Base-by-base conservation (phyloP, 441 rosid species). In the Viola pubescens region DNA sequence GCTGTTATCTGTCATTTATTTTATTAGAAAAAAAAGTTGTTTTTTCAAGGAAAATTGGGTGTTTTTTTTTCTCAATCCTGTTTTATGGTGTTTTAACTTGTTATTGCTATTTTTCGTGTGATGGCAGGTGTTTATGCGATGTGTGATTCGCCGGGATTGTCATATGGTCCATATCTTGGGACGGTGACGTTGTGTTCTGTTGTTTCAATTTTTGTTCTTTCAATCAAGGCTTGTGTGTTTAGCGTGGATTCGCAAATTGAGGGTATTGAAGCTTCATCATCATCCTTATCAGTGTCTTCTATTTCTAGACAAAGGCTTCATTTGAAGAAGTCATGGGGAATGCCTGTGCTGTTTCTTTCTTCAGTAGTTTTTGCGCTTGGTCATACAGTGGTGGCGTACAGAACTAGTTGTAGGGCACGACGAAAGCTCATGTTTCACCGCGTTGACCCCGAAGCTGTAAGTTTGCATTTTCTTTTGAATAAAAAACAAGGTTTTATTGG, bases 261-360 rank as follows among this genome's bases (percentile, higher is more conserved):
- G 70, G 81, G 34, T 26, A 26, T 80, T n/a, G 83, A 87, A 73
- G 86, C 83, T 60, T 84, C 83, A 9, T 40, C 60, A 26, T 26
- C 34, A 26, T 26, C 34, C 34, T 26, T 26, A 26, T 26, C 34
- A 26, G 34, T 26, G 48, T 84, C 94, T 49, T 87, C 95, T 40
- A 78, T 76, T 5, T 72, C 98, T 14, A 87, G 87, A 68, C 88
- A 82, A 74, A 79, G 75, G 59, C 81, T 92, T 37, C 95, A 92
- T 60, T 70, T 92, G 61, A 92, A 92, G 70, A 92, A 84, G 74
- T 87, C 97, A 10, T 87, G 91, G 98, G 98, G 95, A 9, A 92
- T 92, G 97, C 95, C 98, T 5, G 98, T 92, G 65, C 75, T 92
- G 80, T 92, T 92, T 71, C 84, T 92, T 46, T 89, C 98, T 0